phyloP scores from a whole-genome alignment of 805 yeast genomes.

The Ogataea methylovora region DNA sequence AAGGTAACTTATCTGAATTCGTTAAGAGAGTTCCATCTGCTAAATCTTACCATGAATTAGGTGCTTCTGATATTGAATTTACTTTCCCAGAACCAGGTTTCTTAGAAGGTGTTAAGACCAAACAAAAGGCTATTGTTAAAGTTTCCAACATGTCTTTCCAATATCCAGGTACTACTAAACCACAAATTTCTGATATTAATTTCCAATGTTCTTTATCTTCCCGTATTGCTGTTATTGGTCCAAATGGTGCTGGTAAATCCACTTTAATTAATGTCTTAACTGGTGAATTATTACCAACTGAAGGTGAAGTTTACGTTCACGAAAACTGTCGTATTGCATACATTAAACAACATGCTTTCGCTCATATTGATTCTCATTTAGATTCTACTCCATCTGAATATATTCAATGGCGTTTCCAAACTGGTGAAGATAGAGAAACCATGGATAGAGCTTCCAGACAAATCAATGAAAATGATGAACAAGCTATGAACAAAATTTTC shows the following conservation, averaged over 20 bases:
- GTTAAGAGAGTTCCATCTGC: slow-evolving; percentile 99
- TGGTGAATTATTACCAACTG: slow-evolving; percentile 98
- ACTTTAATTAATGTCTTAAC: slow-evolving; percentile 97
- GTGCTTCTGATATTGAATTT: slow-evolving; percentile 97
- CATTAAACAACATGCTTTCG: slow-evolving; percentile 99
- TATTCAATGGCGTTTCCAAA: slow-evolving; percentile 99
- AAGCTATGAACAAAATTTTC: slow-evolving; percentile 99
- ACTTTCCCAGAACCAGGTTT: slow-evolving; percentile 99
- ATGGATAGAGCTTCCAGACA: slow-evolving; percentile 99
- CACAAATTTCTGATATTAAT: slow-evolving; percentile 84
- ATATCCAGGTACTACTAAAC: slow-evolving; percentile 97
- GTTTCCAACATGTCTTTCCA: slow-evolving; percentile 97
- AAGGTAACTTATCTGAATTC: slow-evolving; percentile 98
- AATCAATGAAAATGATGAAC: slow-evolving; percentile 94
- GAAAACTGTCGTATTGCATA: slow-evolving; percentile 99
- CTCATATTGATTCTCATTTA: slow-evolving; percentile 96
- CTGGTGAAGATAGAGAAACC: slow-evolving; percentile 99
- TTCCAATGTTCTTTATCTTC: slow-evolving; percentile 99
- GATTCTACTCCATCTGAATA: slow-evolving; percentile 99
- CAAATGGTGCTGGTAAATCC: slow-evolving; percentile 99
- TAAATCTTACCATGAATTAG: slow-evolving; percentile 96
- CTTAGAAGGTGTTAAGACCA: slow-evolving; percentile 99
- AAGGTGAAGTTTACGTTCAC: slow-evolving; percentile 98
- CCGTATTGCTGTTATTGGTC: slow-evolving; percentile 99
- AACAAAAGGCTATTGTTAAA: slow-evolving; percentile 99